phyloP scores from a whole-genome alignment of 1,139 yeast species.

The Yamadazyma mexicana region DNA sequence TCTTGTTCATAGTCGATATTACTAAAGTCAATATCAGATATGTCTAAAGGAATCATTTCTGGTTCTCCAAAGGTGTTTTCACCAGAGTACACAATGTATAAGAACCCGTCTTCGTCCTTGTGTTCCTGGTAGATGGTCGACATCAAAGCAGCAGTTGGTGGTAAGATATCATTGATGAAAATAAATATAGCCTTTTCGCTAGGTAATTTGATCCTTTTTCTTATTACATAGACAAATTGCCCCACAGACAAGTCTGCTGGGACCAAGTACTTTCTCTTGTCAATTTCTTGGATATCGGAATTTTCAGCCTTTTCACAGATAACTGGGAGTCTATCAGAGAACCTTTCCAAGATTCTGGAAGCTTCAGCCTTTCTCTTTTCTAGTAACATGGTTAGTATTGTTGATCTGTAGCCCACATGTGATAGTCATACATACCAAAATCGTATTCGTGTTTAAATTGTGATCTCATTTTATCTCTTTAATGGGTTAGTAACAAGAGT shows the following conservation, averaged over 20 bases:
- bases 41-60: slow-evolving; percentile 28
- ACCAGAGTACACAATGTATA: slow-evolving; percentile 88
- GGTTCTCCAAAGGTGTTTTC: slow-evolving; percentile 73
- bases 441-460: slow-evolving; percentile 93
- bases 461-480: slow-evolving; percentile 60
- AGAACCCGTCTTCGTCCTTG: slow-evolving; percentile 95
- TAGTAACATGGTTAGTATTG: slow-evolving; percentile 13
- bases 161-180: slow-evolving; percentile 92
- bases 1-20: slow-evolving; percentile 7
- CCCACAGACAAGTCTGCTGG: slow-evolving; percentile 97
- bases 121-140: slow-evolving; percentile 93
- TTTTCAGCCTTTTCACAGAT: slow-evolving; percentile 98
- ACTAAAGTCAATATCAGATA: slow-evolving; percentile 13
- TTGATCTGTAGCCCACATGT: background rate
- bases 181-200: slow-evolving; percentile 98
- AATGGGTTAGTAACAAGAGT: slow-evolving; percentile 6
- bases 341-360: slow-evolving; percentile 84
- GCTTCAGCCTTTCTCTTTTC: slow-evolving; percentile 97
- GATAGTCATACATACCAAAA: slow-evolving; percentile 32
- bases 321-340: slow-evolving; percentile 90
- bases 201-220: slow-evolving; percentile 93
- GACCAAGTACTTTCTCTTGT: slow-evolving; percentile 93
- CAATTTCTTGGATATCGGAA: slow-evolving; percentile 93
- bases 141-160: slow-evolving; percentile 97
- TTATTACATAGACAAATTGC: slow-evolving; percentile 94